Evolutionary conservation across 1,284 basidiomycete genomes (phyloP).

Genomic region (Tetrapyrgos nigripes): DNA sequence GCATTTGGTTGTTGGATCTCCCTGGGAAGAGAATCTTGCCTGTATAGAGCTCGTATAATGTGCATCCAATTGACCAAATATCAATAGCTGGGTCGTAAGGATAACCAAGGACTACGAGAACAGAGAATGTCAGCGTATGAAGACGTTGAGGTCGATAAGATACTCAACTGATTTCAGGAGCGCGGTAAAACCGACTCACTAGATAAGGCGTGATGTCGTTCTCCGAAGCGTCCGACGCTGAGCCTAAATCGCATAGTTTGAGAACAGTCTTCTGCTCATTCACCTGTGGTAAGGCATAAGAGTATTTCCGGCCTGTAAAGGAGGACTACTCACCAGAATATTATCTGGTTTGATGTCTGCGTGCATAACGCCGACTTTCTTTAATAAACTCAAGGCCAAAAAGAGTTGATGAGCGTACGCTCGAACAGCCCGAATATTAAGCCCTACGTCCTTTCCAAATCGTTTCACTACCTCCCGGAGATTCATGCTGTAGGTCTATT

Average conservation of each 20-base stretch:
- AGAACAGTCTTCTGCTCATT: slow-evolving; percentile 94
- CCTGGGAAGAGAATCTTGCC: slow-evolving; percentile 99
- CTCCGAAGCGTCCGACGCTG: slow-evolving; percentile 92
- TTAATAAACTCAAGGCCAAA: slow-evolving; percentile 83
- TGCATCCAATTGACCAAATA: slow-evolving; percentile 98
- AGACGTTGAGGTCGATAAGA: slow-evolving; percentile 12
- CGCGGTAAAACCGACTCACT: slow-evolving; percentile 97
- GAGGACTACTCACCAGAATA: slow-evolving; percentile 71
- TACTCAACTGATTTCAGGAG: slow-evolving; percentile 95
- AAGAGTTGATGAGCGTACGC: slow-evolving; percentile 98
- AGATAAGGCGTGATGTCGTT: slow-evolving; percentile 99
- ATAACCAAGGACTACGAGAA: slow-evolving; percentile 84
- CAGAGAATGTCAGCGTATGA: slow-evolving; percentile 4
- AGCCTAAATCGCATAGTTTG: slow-evolving; percentile 97
- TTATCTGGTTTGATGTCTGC: slow-evolving; percentile 99
- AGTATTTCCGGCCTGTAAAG: no score
- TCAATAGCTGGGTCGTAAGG: slow-evolving; percentile 96
- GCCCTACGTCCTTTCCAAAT: slow-evolving; percentile 98
- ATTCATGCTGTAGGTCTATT: slow-evolving; percentile 81
- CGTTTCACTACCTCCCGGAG: slow-evolving; percentile 97
- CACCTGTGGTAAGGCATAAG: slow-evolving; percentile 59
- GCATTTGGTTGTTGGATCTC: slow-evolving; percentile 97
- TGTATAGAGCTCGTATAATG: slow-evolving; percentile 96
- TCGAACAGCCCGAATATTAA: slow-evolving; percentile 96
- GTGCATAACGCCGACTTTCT: slow-evolving; percentile 94